These are phyloP conservation scores for Mariannaea sp. DNA, from an alignment of 2,329 filamentous ascomycete species.

Conservation along the genomic window DNA sequence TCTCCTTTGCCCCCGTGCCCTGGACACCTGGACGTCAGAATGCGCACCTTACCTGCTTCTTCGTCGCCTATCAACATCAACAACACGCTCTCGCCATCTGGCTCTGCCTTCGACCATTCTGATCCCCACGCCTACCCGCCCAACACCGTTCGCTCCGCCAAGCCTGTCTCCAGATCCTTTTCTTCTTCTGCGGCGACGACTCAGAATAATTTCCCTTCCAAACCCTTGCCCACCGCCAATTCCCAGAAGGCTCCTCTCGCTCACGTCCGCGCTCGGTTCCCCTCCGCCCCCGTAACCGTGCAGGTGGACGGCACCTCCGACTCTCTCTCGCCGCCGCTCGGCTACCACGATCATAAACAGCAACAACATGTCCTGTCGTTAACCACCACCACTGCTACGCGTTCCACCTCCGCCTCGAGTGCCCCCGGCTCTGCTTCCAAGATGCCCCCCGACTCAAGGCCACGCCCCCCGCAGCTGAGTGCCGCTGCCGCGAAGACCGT, in stretches of 20 bases:
- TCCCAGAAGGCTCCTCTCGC: conserved; percentile 21
- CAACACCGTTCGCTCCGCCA: conserved; percentile 20
- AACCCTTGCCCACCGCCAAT: conserved; percentile 23
- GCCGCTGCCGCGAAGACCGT: conserved; percentile 62
- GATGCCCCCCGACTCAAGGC: conserved; percentile 57
- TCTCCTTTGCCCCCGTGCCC: conserved; percentile 18
- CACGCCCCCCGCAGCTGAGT: conserved; percentile 71
- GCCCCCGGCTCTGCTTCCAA: conserved; percentile 32
- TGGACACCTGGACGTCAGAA: conserved; percentile 30
- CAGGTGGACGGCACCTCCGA: conserved; percentile 22
- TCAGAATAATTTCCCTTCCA: conserved; percentile 21
- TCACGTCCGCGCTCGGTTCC: conserved; percentile 29
- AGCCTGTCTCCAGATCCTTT: conserved; percentile 8
- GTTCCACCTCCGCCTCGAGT: conserved; percentile 35
- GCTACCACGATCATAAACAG: conserved; percentile 30
- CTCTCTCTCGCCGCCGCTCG: conserved; percentile 29
- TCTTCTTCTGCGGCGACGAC: conserved; percentile 16
- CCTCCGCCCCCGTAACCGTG: conserved; percentile 29
- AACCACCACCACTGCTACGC: conserved; percentile 38
- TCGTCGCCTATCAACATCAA: conserved; percentile 32
- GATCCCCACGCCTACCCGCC: conserved; percentile 25
- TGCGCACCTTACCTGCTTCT: conserved; percentile 37
- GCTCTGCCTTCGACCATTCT: conserved; percentile 28
- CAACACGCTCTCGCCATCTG: conserved; percentile 23
- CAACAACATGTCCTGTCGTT: conserved; percentile 40